phyloP scores from a whole-genome alignment of 495 filamentous ascomycete species.

The Lepraria neglecta region DNA sequence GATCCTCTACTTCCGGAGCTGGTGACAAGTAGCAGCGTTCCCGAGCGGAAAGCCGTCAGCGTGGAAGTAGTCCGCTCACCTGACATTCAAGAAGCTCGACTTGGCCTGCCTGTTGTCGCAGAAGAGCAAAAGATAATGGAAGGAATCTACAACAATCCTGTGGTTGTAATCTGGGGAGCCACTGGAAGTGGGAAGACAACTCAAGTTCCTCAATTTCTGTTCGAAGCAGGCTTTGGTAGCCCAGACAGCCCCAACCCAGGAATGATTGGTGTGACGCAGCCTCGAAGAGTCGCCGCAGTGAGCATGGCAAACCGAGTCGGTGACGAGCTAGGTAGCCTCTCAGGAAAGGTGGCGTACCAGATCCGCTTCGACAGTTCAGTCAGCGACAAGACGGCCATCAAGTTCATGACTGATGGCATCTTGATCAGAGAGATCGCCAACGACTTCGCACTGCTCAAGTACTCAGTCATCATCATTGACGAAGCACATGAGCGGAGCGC shows the following conservation, averaged over 20 bases:
- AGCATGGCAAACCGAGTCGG: conserved; percentile 91
- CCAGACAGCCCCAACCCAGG: conserved; percentile 71
- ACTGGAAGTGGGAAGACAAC: conserved; percentile 98
- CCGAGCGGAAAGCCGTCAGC: conserved; percentile 65
- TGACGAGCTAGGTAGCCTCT: conserved; percentile 66
- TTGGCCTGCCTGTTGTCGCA: conserved; percentile 81
- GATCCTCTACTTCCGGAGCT: conserved; percentile 75
- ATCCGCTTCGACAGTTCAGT: conserved; percentile 89
- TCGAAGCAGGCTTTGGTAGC: conserved; percentile 87
- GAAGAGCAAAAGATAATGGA: conserved; percentile 99
- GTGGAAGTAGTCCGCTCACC: conserved; percentile 63
- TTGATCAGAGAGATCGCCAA: conserved; percentile 84
- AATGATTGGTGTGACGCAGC: conserved; percentile 92
- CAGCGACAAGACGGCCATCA: conserved; percentile 79
- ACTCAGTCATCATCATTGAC: conserved; percentile 90
- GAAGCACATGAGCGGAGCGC: conserved; percentile 97
- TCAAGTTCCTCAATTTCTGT: conserved; percentile 92
- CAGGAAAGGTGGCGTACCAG: conserved; percentile 76
- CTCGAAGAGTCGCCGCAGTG: conserved; percentile 84
- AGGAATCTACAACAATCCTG: conserved; percentile 80
- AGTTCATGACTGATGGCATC: conserved; percentile 99
- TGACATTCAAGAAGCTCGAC: conserved; percentile 68
- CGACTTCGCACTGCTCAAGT: conserved; percentile 86
- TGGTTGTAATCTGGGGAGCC: conserved; percentile 87
- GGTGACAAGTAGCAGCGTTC: conserved; percentile 52